Evolutionary conservation across 2,329 filamentous ascomycete genomes (phyloP), one percentile per base, ranked within the genome.

Genomic region (Pleomassaria siparia): DNA sequence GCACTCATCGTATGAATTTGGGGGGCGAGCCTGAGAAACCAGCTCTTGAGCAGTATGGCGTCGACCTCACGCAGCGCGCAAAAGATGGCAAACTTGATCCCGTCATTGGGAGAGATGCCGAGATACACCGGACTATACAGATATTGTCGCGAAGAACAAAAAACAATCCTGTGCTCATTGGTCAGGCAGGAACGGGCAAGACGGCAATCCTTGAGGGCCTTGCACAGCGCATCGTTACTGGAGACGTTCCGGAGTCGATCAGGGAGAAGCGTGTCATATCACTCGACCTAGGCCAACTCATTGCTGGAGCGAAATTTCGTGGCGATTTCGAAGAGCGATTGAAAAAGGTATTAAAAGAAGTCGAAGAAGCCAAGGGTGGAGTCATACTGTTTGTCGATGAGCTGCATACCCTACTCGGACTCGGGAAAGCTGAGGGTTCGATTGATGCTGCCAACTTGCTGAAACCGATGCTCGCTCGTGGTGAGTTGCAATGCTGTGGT

Each of bases 331-430:
- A 99, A 68, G 94, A 99, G 68, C 80, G 94, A 33, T 68, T 97
- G 50, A 97, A 97, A 71, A 86, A 86, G 55, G 91, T 97, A 1
- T 72, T 99, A 65, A 91, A 88, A 61, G 94, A 97, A 69, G 91
- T 96, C 10, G 84, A 95, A 70, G 85, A 95, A 54, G 89, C 92
- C 1, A 79, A 96, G 43, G 94, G 94, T 26, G 84, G 89, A 46
- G 87, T 97, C 4, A 96, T 99, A 35, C 77, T 99, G 2, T 97
- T 99, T 72, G 88, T 97, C 43, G 94, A 97, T 64, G 94, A 97
- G 67, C 75, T 97, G 32, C 94, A 99, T 67, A 95, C 87, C 1
- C 77, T 99, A 0, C 82, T 97, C 2, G 94, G 94, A 0, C 79
- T 97, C 5, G 94, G 94, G 16, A 97, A 97, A 71, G 89, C 91